Evolutionary conservation across 2,329 filamentous ascomycete genomes (phyloP), one percentile per base, ranked within the genome.

Genomic region (Sporothrix euskadiensis): DNA sequence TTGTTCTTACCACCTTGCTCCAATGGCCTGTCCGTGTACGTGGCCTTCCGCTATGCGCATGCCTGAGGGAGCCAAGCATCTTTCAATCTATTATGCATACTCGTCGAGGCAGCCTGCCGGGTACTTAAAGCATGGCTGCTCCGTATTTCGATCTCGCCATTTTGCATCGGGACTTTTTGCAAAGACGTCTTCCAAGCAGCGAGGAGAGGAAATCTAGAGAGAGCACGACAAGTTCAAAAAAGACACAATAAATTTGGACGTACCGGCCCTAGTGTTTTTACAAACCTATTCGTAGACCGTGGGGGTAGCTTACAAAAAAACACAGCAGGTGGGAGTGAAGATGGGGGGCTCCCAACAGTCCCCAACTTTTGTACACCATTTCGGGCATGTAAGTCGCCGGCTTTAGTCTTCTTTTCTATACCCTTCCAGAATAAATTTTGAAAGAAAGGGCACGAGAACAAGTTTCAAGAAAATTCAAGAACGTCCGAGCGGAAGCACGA

Each of bases 241-340:
- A 22, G 9, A 4, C 5, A 10, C 3, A 49, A 49, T 16, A 66
- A 49, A 14, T 39, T 14, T 3, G 16, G 14, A 61, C 2, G 8
- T 3, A n/a, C 10, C 14, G 19, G 4, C 7, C 6, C 47, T 16
- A 52, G 12, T 14, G 41, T 3, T 44, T 44, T 44, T 6, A 9
- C 9, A 44, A 44, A 44, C 41, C 41, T 41, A 66, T 22, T 41
- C 10, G 9, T 4, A 65, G 14, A 8, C n/a, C 68, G 68, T 70
- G 68, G 68, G 68, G 63, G 65, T 56, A 56, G 4, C 52, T 3
- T 5, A 26, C 5, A 30, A 4, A 44, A 44, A 30, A 66, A 19
- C n/a, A 66, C 30, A 57, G 41, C 35, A 44, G 35, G 68, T 70
- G 52, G 68, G 35, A 70, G 68, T 57, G 52, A 56, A 57, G 35